Evolutionary conservation across 1,284 basidiomycete species (phyloP), one percentile per base, ranked within the genome.

Genomic region (Tremellales sp.): DNA sequence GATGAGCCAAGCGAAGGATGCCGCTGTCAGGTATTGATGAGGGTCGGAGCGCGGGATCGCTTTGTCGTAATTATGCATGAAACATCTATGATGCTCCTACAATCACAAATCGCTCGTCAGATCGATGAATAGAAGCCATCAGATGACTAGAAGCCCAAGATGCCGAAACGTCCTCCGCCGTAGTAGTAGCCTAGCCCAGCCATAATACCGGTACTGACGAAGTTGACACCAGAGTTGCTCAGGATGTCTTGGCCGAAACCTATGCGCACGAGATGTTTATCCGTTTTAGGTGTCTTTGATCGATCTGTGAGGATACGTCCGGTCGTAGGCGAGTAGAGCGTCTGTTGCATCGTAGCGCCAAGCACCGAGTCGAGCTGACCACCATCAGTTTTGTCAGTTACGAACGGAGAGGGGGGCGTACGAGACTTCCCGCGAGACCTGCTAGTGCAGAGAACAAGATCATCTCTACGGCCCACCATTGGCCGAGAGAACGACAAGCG

Each of bases 261-360:
- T 48, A 93, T 80, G 10, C 81, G 77, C 55, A 80, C 78, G 43
- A 84, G 12, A 6, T 19, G 24, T 19, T 26, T 33, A 37, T 29
- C 22, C 37, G 42, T 4, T 24, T 46, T 40, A 25, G 21, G 40
- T 37, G 64, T 19, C 49, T 57, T 66, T 2, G 72, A 69, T 10
- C 79, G 77, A 57, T 87, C 84, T 23, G 84, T 82, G 23, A 91
- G 76, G 42, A 97, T 79, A 43, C 81, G 77, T 54, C 83, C 83
- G 48, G 79, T 80, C 7, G 76, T 74, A 31, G 73, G 73, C 8
- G 84, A 85, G 73, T 85, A 96, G 19, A 84, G 80, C 2, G 90
- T 92, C 49, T 81, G 77, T 62, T 97, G 93, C 1, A 94, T 69
- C 0, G 88, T 90, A 1, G 91, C 92, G 2, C 93, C 93, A 11